Percentiles rank a stretch among this genome's conserved stretches.
Conservation (phyloP, 2,329 filamentous ascomycete species). For the Stromatinia cepivora region DNA sequence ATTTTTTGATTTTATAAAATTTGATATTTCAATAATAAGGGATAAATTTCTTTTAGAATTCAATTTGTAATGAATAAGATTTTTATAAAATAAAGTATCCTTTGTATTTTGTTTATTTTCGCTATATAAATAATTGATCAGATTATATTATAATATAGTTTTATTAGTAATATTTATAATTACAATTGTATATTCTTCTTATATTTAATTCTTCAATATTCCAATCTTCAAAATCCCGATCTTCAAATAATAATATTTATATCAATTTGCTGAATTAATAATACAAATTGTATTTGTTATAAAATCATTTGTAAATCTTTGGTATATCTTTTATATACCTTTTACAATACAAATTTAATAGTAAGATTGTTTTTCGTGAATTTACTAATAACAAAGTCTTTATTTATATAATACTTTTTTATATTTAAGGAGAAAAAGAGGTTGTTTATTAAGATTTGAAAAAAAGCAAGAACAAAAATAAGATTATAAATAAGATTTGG, state of each 20-base stretch:
- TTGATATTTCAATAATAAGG: too few relatives aligned
- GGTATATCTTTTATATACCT: background rate
- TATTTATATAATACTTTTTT: slow-evolving; percentile 9
- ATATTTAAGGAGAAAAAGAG: slow-evolving; percentile 10
- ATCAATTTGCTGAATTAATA: background rate
- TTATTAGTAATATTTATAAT: too few relatives aligned
- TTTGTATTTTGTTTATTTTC: too few relatives aligned
- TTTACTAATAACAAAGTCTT: background rate
- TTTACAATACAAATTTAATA: background rate
- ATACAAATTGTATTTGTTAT: background rate
- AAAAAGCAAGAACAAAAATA: background rate
- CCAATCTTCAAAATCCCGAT: background rate
- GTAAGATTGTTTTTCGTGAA: background rate
- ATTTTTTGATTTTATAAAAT: too few relatives aligned
- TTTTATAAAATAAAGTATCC: too few relatives aligned
- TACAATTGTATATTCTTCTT: too few relatives aligned
- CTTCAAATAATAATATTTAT: background rate
- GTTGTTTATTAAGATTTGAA: background rate
- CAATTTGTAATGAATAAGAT: too few relatives aligned
- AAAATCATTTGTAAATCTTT: background rate
- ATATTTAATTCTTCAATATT: background rate
- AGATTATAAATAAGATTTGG: background rate
- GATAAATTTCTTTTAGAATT: too few relatives aligned
- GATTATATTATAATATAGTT: too few relatives aligned
- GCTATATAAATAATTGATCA: too few relatives aligned